Evolutionary conservation across 805 yeast genomes (phyloP), one percentile per base, ranked within the genome.

Genomic region (Kuraishia ogatae): DNA sequence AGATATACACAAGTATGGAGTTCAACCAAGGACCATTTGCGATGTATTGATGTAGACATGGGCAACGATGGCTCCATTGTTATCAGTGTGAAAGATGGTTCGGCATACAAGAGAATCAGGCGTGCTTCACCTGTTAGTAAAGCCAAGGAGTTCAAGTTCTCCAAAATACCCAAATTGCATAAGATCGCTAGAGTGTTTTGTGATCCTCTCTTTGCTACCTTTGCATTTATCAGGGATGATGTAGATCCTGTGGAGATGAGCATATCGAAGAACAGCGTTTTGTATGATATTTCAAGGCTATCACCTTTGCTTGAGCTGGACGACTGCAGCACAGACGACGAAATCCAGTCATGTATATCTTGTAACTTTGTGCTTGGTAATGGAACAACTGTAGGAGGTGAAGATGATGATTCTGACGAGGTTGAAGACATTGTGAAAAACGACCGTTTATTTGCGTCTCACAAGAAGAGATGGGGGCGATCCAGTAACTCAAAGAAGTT

Each of bases 41-140:
- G 71, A 55, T 89, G 82, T 51, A 72, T 71, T 2, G 96, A 89
- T 68, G 78, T 87, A 35, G 93, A 84, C 62, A 75, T 85, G 50
- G 79, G 87, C 1, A 72, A 69, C 19, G 87, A 85, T 62, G 96
- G 96, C 0, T 82, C 88, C 0, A 66, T 89, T 1, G 71, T 91
- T 1, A 65, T 92, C 1, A 80, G 87, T 58, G 85, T 94, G 0
- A 66, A 73, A 21, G 82, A 83, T 52, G 97, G 97, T 0, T 78
- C 85, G 22, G 88, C 81, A 0, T 89, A 79, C 60, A 71, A 73
- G 58, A 66, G 74, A 57, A 28, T 8, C 46, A 26, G 23, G n/a
- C 26, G 52, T 21, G 49, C 49, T 10, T 20, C 24, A 11, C 49
- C 49, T 20, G 24, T 47, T 7, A 35, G 43, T 15, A 35, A 35